Conservation (phyloP, 768 basidiomycete genomes). For the Lyophyllum shimeji region DNA sequence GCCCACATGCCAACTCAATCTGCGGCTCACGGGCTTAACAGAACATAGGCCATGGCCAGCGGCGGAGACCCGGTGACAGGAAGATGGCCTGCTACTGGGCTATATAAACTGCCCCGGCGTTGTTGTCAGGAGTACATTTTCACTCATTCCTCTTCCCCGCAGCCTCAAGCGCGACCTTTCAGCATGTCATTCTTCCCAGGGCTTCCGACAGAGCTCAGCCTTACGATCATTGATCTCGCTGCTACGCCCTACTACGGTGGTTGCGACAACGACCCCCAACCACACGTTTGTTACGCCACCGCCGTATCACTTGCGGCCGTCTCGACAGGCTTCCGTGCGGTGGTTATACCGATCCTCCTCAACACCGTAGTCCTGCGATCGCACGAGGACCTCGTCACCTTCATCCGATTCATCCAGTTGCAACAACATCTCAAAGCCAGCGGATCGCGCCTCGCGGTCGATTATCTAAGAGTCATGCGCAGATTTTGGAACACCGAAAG, state of each 20-base stretch:
- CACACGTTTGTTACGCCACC: slow-evolving; percentile 21
- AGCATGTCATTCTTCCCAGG: slow-evolving; percentile 20
- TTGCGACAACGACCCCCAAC: background rate
- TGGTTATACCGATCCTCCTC: slow-evolving; percentile 37
- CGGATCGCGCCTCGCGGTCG: slow-evolving; percentile 24
- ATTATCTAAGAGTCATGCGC: slow-evolving; percentile 30
- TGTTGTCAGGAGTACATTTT: background rate
- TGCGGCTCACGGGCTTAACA: background rate
- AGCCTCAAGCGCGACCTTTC: background rate
- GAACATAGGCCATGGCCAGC: background rate
- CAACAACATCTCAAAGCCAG: slow-evolving; percentile 19
- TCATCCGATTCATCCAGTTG: slow-evolving; percentile 29
- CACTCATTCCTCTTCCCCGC: background rate
- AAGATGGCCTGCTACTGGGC: background rate
- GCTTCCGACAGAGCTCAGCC: slow-evolving; percentile 35
- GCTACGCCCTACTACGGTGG: slow-evolving; percentile 21
- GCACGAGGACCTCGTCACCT: slow-evolving; percentile 26
- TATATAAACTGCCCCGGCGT: background rate
- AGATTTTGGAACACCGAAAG: slow-evolving; percentile 19
- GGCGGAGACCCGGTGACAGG: background rate
- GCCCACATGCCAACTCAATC: background rate
- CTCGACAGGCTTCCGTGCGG: slow-evolving; percentile 30
- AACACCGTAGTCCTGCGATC: slow-evolving; percentile 34
- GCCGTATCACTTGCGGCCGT: slow-evolving; percentile 32
- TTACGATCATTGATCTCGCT: slow-evolving; percentile 33